Base-by-base conservation (phyloP, 169 alveolate species). In the Ichthyophthirius multifiliis region DNA sequence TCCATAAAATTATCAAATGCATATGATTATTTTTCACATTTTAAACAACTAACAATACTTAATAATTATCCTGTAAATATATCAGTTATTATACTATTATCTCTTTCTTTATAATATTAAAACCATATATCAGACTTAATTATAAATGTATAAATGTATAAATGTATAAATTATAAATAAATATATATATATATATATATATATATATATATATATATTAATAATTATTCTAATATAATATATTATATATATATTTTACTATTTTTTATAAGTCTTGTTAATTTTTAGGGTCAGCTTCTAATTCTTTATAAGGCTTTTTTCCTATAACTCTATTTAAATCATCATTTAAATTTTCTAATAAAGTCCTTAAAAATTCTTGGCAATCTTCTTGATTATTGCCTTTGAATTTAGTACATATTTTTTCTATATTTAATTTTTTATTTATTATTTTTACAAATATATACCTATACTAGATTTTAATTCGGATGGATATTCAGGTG, bases 331-430 rank as follows among this genome's bases (percentile, higher is more conserved):
- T 80, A 86, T 94, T 91, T 62, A 94, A 64, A 83, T 91, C 96
- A 71, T 86, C 92, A 83, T 89, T 92, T 31, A 94, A 37, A 3
- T 93, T 92, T 82, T 91, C 95, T 3, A 91, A 73, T 44, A 92
- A 82, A 65, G 83, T 85, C 43, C 92, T 86, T 73, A 94, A 76
- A 83, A 94, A 94, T 75, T 91, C 96, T 64, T 94, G 88, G 9
- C 96, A 88, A 64, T 94, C 97, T 75, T 94, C 88, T 63, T 94
- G 89, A 4, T 87, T 85, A 79, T 86, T 82, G 0, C 94, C 97
- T 34, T 80, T 65, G 80, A 90, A 90, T 39, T 86, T 55, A 16
- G 83, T 75, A 15, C 83, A 65, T 5, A 79, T 75, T 39, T 74
- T 80, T 30, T 76, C 78, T 32, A 83, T 65, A 18, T 65, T 31